A percentile compares a stretch with the other conserved stretches of the same genome.
Evolutionary conservation across 2,329 filamentous ascomycete species (phyloP).

Genomic region (Cladosporium sp.): DNA sequence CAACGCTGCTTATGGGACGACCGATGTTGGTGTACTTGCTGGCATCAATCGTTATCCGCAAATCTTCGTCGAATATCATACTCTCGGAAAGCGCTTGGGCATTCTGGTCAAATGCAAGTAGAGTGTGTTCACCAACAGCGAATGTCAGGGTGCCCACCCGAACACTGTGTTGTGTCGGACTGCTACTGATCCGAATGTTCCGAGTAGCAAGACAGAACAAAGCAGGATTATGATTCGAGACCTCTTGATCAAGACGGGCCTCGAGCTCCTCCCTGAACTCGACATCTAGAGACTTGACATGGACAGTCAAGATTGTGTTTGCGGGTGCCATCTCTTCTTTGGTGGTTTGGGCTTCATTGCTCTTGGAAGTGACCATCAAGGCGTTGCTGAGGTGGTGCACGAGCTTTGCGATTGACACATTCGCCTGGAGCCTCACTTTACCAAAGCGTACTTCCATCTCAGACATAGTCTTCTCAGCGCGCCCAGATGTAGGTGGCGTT

Average conservation of each 20-base stretch:
- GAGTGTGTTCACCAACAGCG: conserved; percentile 29
- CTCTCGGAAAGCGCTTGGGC: conserved; percentile 12
- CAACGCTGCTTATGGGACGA: conserved; percentile 45
- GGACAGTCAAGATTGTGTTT: background rate
- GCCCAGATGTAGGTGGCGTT: background rate
- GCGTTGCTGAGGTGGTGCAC: conserved; percentile 23
- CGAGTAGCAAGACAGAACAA: background rate
- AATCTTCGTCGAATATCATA: conserved; percentile 14
- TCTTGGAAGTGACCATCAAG: background rate
- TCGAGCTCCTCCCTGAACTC: background rate
- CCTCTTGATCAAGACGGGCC: background rate
- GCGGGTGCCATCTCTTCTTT: background rate
- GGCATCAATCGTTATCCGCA: conserved; percentile 21
- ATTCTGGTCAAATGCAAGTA: conserved; percentile 30
- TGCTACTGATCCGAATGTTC: background rate
- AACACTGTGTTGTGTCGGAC: background rate
- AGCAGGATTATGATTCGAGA: background rate
- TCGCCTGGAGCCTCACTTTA: conserved; percentile 24
- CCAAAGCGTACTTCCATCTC: conserved; percentile 26
- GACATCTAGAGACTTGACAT: background rate
- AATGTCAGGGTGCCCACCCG: conserved; percentile 8
- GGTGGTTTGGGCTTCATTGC: background rate
- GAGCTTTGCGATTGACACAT: conserved; percentile 28
- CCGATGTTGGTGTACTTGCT: conserved; percentile 27
- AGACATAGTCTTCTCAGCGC: background rate